Evolutionary conservation across 768 basidiomycete species (phyloP), one percentile per base, ranked within the genome.

Genomic region (Suillus discolor): DNA sequence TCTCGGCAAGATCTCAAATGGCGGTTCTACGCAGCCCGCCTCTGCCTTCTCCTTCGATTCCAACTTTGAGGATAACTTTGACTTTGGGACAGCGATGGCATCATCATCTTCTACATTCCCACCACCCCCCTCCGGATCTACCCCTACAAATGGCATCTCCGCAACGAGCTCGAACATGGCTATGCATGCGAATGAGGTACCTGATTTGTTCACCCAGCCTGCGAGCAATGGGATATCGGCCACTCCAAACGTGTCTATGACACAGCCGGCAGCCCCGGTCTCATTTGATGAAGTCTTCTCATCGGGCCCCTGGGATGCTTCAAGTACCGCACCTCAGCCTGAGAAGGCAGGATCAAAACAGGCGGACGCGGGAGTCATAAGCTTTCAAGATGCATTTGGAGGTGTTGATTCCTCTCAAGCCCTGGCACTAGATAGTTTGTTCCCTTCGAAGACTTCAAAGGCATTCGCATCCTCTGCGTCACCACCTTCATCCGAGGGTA

Each of bases 31-130:
- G 7, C 70, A 76, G 44, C 67, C 72, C 1, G 61, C 55, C 7
- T 75, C 78, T 8, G 72, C 77, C 28, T 87, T 92, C 69, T 82
- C 87, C 4, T 93, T 94, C 63, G 90, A 90, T 62, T 80, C 85
- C 54, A 85, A 78, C 20, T 88, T 89, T 67, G 87, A 87, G 28
- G 85, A 87, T 68, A 82, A 85, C 66, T 92, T 93, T 71, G 90
- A 92, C 74, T 89, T 89, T 64, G 70, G 67, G 15, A 71, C 78
- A 57, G 80, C 83, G 8, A 73, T 81, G 6, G 31, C 31, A 31
- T 78, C 75, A 45, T 67, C 80, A 11, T 71, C 71, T 42, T 67
- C 74, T 34, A 69, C 74, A 31, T 71, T 78, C 66, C 75, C 73
- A 60, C 70, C 74, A 16, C 64, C 73, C 55, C 68, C 79, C 16